Base-by-base conservation (phyloP, 345 rosid genomes). In the Lenwebbia sp. region DNA sequence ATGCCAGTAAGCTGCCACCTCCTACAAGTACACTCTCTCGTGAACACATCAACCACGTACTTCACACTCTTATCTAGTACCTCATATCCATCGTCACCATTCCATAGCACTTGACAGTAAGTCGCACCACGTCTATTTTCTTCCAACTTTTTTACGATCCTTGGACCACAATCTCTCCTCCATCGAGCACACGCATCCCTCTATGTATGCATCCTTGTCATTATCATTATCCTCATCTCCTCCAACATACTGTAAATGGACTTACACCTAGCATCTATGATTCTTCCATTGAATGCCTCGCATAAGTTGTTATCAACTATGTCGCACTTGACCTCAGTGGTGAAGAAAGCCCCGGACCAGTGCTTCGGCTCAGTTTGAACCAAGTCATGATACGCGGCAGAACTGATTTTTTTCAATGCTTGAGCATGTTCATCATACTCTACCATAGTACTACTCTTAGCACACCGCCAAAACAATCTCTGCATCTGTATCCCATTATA, bases 361-460 rank as follows among this genome's bases (percentile, higher is more conserved):
- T 82, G 21, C 15, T 52, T 49, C 1, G 30, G 30, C 8, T 44
- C 0, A 10, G 0, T 0, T 13, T 40, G 49, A 13, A 75, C 23
- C 3, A 75, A 33, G 10, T 21, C 7, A 21, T 75, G 5, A 23
- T 75, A 33, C 12, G 19, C 30, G 22, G 9, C 0, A 0, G 0
- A 10, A 44, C 10, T 23, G 30, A 26, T n/a, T 82, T 44, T 82
- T 81, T 12, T 21, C 10, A 25, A 5, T 44, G 7, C 13, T 40
- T 19, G 19, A 7, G 54, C 19, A 8, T 82, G 28, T 41, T 26
- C 15, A 22, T 82, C 21, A 15, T 0, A 82, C 26, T 82, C 55
- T 5, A 23, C 28, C 10, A 44, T 30, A 49, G 0, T 82, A 22
- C 0, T 82, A 0, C 19, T 44, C 33, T 49, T 82, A 37, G 53